These are phyloP conservation scores for Ceratobasidium sp. DNA, from an alignment of 1,284 basidiomycete genomes.

Conservation along the genomic window DNA sequence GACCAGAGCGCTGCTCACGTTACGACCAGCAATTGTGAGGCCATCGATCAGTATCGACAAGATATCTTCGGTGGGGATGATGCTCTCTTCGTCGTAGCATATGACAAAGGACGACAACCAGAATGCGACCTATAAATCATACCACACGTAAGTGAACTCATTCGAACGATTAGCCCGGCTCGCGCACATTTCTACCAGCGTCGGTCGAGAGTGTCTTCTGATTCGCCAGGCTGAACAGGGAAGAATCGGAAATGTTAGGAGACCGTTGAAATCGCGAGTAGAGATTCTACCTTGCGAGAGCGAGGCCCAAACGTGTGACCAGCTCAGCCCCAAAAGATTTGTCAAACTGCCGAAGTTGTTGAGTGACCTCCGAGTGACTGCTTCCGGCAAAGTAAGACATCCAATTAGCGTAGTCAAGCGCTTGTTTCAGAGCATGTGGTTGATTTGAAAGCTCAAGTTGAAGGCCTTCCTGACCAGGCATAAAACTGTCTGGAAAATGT, in stretches of 20 bases:
- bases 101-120: slow-evolving; percentile 17
- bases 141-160: not conserved
- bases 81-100: not conserved
- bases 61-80: slow-evolving; percentile 7
- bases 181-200: not conserved
- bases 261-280: not conserved
- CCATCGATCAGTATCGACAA: slow-evolving; percentile 7
- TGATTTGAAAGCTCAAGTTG: not conserved
- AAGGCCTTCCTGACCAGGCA: not conserved
- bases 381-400: slow-evolving; percentile 14
- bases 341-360: not conserved
- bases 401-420: slow-evolving; percentile 13
- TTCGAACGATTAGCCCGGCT: not conserved
- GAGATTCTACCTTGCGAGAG: not conserved
- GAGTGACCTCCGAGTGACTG: not conserved
- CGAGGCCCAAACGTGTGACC: slow-evolving; percentile 5
- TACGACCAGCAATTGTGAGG: not conserved
- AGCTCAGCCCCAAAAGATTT: not conserved
- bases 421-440: not conserved
- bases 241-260: not conserved
- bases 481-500: slow-evolving; percentile 25
- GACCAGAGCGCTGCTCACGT: not conserved
- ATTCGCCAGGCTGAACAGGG: not conserved
- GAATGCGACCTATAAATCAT: not conserved
- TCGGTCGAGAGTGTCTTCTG: not conserved